Evolutionary conservation across 2,329 filamentous ascomycete species (phyloP), one percentile per base, ranked within the genome.

Genomic region (Penicillium sp.): DNA sequence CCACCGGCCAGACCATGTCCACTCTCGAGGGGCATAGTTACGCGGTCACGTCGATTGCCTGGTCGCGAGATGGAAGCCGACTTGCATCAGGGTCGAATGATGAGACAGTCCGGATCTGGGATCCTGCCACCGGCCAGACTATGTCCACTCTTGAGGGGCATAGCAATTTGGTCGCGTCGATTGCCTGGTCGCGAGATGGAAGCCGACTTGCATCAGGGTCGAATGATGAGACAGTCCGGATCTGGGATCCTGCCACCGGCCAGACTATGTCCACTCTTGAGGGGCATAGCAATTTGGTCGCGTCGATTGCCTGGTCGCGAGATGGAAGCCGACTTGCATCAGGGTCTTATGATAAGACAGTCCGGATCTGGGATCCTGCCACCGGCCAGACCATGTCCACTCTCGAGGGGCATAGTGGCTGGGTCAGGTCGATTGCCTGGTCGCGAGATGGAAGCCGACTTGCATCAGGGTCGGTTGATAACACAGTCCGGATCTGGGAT

Each of bases 341-440:
- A 43, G 46, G 4, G 35, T 50, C 54, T 2, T 0, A 1, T 23
- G 45, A 53, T 53, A 15, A 23, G 0, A 49, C 54, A 2, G 45
- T 50, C 48, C 3, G 35, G 7, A 50, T 50, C 35, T 50, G 35
- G 48, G 35, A 42, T 29, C 48, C 8, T 11, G 48, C 49, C 18
- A 49, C 14, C 14, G 52, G 47, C 40, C 27, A 54, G 8, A 37
- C 41, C 41, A 11, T 46, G 73, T 53, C 57, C 8, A 62, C 53
- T 22, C 42, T 64, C n/a, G n/a, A n/a, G n/a, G n/a, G n/a, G n/a
- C n/a, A 31, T 31, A 31, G 29, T 31, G 29, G 12, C 31, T 35
- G n/a, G 20, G 43, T 61, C 31, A 15, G 1, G 5, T 57, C 43
- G 22, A 49, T 59, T 45, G 25, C 18, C 41, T 61, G 47, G 52